These are phyloP conservation scores for Punctularia strigosozonata DNA, from an alignment of 768 basidiomycete genomes.

Conservation along the genomic window DNA sequence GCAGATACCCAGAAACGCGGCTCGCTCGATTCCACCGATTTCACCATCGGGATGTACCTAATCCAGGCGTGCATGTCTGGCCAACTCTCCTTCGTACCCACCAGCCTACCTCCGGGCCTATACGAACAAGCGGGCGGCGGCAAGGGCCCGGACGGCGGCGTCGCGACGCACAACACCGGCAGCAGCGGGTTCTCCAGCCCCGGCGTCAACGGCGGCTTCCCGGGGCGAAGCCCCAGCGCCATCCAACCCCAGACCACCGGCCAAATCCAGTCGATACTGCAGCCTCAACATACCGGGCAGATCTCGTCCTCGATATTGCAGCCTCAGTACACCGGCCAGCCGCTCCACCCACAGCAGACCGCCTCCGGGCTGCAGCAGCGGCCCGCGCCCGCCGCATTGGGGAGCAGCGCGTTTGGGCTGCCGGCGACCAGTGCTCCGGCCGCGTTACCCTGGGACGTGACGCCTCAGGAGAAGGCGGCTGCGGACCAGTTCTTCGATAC, in stretches of 20 bases:
- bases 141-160: conserved; percentile 14
- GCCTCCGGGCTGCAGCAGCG: not conserved
- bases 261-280: no score
- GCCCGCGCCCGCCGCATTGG: conserved; percentile 1
- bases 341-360: not conserved
- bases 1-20: conserved; percentile 95
- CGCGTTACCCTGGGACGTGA: conserved; percentile 63
- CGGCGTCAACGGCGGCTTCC: conserved; percentile 27
- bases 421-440: conserved; percentile 1
- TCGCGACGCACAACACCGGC: conserved; percentile 43
- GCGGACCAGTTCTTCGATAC: conserved; percentile 72
- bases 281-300: no score
- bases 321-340: conserved; percentile 34
- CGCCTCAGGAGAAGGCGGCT: conserved; percentile 62
- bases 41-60: conserved; percentile 92
- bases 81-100: conserved; percentile 59
- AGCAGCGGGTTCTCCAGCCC: conserved; percentile 55
- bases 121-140: conserved; percentile 69
- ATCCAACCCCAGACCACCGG: conserved; percentile 60
- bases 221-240: conserved; percentile 19
- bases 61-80: conserved; percentile 88
- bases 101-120: conserved; percentile 65
- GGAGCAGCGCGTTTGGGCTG: conserved; percentile 2
- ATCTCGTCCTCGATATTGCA: no score
- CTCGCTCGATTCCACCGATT: conserved; percentile 79